Base-by-base conservation (phyloP, 768 basidiomycete genomes). In the Neoboletus magnificus region DNA sequence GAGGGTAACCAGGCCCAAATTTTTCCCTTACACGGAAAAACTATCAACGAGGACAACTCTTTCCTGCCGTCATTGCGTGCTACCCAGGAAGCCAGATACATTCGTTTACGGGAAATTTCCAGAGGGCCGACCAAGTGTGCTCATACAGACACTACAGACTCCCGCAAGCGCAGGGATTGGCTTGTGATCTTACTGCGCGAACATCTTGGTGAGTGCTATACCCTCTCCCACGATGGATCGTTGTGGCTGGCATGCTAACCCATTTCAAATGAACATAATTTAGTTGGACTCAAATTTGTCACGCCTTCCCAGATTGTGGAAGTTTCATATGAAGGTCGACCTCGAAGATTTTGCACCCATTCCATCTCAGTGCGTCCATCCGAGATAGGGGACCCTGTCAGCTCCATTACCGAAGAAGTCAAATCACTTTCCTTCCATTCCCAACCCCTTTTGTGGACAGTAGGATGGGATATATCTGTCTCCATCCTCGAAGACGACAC, bases 231-330 rank as follows among this genome's bases (percentile, higher is more conserved):
- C 32, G 1, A 5, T 42, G n/a, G 11, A 22, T 30, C 5, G 6
- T 23, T 37, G 37, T 46, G 48, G 33, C 35, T 37, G 29, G 44
- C 35, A 56, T 56, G 29, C 52, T 59, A 45, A 58, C 30, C 33
- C 23, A 25, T 54, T 45, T 44, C 22, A 39, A 50, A 47, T 41
- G 49, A 48, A 59, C 32, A 27, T 48, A n/a, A 46, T 54, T 7
- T 48, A 93, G 91, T 91, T 42, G 84, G 87, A 64, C 74, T 90
- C 15, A 89, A 84, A 66, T 89, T 85, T 64, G 71, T 91, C 58
- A 82, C 82, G 12, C 68, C 74, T 37, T 74, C 74, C 10, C 90
- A 93, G 66, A 70, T 80, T 6, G 55, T 92, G 41, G 79, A 87
- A 57, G 76, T 89, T 20, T 58, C 62, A 18, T 92, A 87, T 64